These are phyloP conservation scores for Botryotinia globosa DNA, from an alignment of 2,329 filamentous ascomycete genomes.

Conservation along the genomic window DNA sequence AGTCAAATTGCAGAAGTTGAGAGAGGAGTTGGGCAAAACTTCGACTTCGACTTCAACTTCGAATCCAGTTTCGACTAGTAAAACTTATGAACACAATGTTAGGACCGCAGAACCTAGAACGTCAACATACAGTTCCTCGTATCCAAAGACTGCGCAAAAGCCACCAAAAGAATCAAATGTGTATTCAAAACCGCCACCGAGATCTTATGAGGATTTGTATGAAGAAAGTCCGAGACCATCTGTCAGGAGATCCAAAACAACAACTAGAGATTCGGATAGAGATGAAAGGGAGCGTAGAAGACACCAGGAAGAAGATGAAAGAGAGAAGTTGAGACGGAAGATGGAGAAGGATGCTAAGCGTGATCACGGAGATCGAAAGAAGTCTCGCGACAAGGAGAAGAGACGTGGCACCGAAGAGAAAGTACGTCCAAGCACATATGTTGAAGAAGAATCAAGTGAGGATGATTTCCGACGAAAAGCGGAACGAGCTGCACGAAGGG, in stretches of 20 bases:
- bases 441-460: constrained; percentile 34
- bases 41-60: constrained; percentile 30
- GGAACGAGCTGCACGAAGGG: constrained; percentile 31
- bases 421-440: constrained; percentile 25
- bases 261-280: constrained; percentile 30
- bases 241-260: constrained; percentile 36
- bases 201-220: constrained; percentile 52
- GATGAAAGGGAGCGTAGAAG: constrained; percentile 39
- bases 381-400: constrained; percentile 40
- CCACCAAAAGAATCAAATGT: constrained; percentile 33
- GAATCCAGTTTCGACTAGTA: constrained; percentile 34
- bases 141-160: constrained; percentile 17
- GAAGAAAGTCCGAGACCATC: constrained; percentile 43
- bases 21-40: constrained; percentile 45
- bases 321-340: constrained; percentile 34
- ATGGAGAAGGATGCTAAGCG: constrained; percentile 37
- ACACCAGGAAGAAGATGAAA: constrained; percentile 37
- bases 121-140: constrained; percentile 15
- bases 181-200: constrained; percentile 30
- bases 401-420: constrained; percentile 41
- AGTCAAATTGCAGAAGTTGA: constrained; percentile 61
- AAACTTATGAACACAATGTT: constrained; percentile 46
- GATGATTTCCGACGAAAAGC: constrained; percentile 26
- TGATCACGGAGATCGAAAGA: constrained; percentile 36
- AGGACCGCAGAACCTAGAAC: constrained; percentile 51